Evolutionary conservation across 2,329 filamentous ascomycete genomes (phyloP).

Genomic region (Fusarium palustre): DNA sequence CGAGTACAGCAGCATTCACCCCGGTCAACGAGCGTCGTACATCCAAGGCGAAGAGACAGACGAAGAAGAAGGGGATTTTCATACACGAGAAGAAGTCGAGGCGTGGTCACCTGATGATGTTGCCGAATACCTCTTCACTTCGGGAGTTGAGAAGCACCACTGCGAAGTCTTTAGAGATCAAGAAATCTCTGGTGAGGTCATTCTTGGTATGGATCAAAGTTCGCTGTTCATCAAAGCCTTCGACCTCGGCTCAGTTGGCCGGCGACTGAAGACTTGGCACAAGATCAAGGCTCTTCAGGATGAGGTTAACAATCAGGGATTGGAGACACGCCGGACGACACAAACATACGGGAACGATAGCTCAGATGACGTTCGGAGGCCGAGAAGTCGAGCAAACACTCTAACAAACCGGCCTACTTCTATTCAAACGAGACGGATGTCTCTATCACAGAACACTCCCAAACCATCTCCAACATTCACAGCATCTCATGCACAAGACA

Average conservation of each 20-base stretch:
- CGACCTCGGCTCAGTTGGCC: conserved; percentile 89
- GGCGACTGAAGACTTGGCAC: conserved; percentile 93
- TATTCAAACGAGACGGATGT: conserved; percentile 61
- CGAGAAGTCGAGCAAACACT: conserved; percentile 69
- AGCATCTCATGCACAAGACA: conserved; percentile 57
- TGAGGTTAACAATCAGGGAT: conserved; percentile 72
- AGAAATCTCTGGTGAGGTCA: conserved; percentile 93
- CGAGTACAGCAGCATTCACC: conserved; percentile 87
- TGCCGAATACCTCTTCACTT: conserved; percentile 86
- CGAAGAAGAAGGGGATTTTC: conserved; percentile 84
- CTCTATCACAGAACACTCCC: conserved; percentile 61
- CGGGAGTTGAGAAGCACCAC: conserved; percentile 87
- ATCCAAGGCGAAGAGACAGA: conserved; percentile 96
- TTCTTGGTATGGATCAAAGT: conserved; percentile 94
- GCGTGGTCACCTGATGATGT: conserved; percentile 85
- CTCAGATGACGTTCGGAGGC: conserved; percentile 63
- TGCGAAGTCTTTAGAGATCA: conserved; percentile 96
- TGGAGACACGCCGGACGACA: conserved; percentile 63
- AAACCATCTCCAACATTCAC: conserved; percentile 59
- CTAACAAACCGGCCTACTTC: conserved; percentile 65
- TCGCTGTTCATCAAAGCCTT: conserved; percentile 97
- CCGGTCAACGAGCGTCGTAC: conserved; percentile 84
- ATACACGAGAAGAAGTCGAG: conserved; percentile 78
- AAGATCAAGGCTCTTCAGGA: conserved; percentile 94
- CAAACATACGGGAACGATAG: conserved; percentile 70